A percentile compares a stretch with the other conserved stretches of the same genome.
Conservation (phyloP, 2,329 filamentous ascomycete genomes). For the Hypoxylon sp. region DNA sequence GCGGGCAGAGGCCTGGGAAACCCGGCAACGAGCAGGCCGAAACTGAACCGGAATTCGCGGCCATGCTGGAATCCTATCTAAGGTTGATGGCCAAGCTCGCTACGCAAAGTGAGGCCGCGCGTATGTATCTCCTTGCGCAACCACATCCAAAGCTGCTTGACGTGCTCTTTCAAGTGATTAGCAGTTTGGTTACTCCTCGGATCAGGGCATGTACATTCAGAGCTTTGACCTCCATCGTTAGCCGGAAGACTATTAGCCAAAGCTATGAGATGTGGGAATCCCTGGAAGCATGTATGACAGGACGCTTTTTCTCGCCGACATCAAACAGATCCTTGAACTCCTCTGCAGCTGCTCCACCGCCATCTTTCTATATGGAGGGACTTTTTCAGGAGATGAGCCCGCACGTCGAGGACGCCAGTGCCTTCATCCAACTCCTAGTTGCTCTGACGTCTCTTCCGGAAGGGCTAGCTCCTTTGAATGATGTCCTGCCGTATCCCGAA, state of each 20-base stretch:
- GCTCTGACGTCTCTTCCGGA: conserved; percentile 73
- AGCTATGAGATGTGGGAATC: conserved; percentile 80
- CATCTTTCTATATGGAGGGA: conserved; percentile 59
- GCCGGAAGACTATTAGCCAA: conserved; percentile 72
- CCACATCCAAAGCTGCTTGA: conserved; percentile 73
- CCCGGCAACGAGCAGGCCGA: conserved; percentile 73
- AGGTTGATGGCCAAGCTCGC: conserved; percentile 85
- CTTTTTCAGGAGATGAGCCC: conserved; percentile 78
- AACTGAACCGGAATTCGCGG: conserved; percentile 87
- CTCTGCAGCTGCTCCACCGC: conserved; percentile 43
- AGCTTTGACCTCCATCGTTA: conserved; percentile 77
- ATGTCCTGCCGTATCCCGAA: conserved; percentile 86
- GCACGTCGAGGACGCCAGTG: conserved; percentile 84
- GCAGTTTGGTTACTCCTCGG: conserved; percentile 76
- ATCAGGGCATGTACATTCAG: conserved; percentile 86
- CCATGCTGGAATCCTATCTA: conserved; percentile 96
- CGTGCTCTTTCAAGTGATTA: conserved; percentile 80
- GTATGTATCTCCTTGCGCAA: conserved; percentile 75
- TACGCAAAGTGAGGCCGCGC: conserved; percentile 73
- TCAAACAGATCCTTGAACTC: conserved; percentile 42
- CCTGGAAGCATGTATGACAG: conserved; percentile 81
- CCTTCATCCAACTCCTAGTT: conserved; percentile 81
- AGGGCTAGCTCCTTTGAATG: conserved; percentile 69
- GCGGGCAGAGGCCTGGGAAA: conserved; percentile 66
- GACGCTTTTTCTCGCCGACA: conserved; percentile 53